Evolutionary conservation across 495 filamentous ascomycete genomes (phyloP).

Genomic region (Amphirosellinia nigrospora): DNA sequence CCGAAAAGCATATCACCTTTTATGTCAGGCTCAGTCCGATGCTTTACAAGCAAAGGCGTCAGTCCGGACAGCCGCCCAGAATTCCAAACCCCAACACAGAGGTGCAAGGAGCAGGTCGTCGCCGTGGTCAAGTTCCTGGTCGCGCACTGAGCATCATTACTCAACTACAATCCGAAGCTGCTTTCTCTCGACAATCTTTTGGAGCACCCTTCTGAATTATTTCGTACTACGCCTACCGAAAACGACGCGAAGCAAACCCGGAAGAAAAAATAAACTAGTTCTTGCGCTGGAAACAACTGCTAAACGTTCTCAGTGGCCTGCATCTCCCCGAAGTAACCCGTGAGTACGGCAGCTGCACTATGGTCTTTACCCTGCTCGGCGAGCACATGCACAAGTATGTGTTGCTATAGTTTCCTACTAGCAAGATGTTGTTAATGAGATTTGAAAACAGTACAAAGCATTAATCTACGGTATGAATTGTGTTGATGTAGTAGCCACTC

Average conservation of each 20-base stretch:
- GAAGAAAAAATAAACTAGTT: conserved; percentile 1
- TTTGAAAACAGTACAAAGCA: neutral
- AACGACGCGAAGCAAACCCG: neutral
- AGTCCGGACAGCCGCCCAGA: neutral
- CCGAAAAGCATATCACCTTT: neutral
- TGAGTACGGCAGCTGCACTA: neutral
- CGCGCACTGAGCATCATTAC: neutral
- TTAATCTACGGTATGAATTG: neutral
- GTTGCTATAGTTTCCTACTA: neutral
- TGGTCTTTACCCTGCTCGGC: neutral
- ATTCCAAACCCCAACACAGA: neutral
- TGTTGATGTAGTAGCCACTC: neutral
- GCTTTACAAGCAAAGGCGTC: neutral
- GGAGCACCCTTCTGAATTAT: neutral
- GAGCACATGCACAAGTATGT: conserved; percentile 10
- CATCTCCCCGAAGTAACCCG: neutral
- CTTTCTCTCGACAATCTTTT: neutral
- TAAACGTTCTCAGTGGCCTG: neutral
- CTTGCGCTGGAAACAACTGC: neutral
- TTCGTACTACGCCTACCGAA: neutral
- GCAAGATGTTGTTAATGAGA: neutral
- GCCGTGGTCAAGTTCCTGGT: neutral
- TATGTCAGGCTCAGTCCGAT: neutral
- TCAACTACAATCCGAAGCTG: neutral
- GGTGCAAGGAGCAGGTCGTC: neutral